Conservation (phyloP, 139 green algal genomes). For the Asterochloris erici region DNA sequence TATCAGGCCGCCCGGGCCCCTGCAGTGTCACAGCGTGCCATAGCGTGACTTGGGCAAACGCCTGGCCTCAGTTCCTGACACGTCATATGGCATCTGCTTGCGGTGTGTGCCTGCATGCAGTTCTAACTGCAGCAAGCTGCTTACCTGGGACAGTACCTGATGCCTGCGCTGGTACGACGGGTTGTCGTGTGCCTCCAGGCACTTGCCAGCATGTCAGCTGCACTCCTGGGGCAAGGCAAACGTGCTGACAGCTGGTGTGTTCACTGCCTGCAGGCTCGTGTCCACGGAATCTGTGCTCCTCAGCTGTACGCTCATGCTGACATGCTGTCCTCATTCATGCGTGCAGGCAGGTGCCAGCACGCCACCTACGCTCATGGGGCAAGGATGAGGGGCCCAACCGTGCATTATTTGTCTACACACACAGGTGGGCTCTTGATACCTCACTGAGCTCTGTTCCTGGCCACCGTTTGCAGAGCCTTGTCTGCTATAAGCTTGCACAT, state of each 20-base stretch:
- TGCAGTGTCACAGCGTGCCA: no score
- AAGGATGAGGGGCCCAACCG: constrained; percentile 27
- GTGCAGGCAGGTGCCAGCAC: constrained; percentile 28
- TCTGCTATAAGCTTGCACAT: no score
- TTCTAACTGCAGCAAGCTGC: no score
- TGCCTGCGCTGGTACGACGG: no score
- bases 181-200: neutral
- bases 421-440: neutral
- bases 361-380: constrained; percentile 23
- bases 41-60: no score
- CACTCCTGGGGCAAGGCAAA: neutral
- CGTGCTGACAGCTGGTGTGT: constrained; percentile 43
- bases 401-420: constrained; percentile 50
- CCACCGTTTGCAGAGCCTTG: no score
- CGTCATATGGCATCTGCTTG: no score
- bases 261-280: neutral
- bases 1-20: no score
- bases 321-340: neutral
- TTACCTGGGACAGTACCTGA: no score
- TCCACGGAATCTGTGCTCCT: neutral
- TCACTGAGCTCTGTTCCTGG: no score
- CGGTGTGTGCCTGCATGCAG: no score
- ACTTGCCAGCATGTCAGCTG: constrained; percentile 35
- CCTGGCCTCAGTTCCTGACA: no score
- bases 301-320: neutral